phyloP scores from a whole-genome alignment of 768 basidiomycete species.

The Phlegmacium glaucopus region DNA sequence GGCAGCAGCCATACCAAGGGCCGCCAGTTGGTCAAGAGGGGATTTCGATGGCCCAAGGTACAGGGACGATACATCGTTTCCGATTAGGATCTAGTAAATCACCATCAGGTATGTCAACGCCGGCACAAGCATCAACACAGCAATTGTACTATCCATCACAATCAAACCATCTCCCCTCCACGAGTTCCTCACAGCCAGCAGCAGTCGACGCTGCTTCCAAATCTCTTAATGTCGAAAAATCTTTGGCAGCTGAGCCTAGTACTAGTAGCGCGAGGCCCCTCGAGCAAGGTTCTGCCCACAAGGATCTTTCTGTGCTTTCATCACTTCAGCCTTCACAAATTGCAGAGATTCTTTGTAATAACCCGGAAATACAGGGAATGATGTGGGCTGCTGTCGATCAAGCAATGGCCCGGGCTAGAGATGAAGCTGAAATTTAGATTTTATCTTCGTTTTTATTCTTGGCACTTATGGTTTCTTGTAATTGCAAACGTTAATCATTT shows the following conservation, averaged over 20 bases:
- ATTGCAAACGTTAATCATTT: background rate
- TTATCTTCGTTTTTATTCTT: background rate
- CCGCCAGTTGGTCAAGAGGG: conserved; percentile 1
- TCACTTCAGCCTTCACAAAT: conserved; percentile 34
- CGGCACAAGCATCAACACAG: background rate
- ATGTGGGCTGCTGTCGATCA: conserved; percentile 30
- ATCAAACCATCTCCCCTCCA: background rate
- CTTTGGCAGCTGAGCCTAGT: background rate
- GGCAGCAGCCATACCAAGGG: conserved; percentile 34
- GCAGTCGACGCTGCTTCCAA: background rate
- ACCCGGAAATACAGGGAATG: conserved; percentile 36
- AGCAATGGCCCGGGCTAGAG: conserved; percentile 11
- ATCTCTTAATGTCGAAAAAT: no score
- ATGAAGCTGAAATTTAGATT: background rate
- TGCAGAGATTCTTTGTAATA: conserved; percentile 32
- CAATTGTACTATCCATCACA: conserved; percentile 2
- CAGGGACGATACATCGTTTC: conserved; percentile 2
- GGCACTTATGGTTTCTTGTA: background rate
- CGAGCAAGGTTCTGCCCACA: conserved; percentile 10
- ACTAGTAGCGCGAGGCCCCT: background rate
- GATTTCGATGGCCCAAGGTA: background rate
- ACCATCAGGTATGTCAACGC: background rate
- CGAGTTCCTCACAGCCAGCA: background rate
- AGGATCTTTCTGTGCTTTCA: conserved; percentile 28
- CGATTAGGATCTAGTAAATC: conserved; percentile 1